These are phyloP conservation scores for Trichoderma guizhouense DNA, from an alignment of 2,329 filamentous ascomycete genomes.

Conservation along the genomic window DNA sequence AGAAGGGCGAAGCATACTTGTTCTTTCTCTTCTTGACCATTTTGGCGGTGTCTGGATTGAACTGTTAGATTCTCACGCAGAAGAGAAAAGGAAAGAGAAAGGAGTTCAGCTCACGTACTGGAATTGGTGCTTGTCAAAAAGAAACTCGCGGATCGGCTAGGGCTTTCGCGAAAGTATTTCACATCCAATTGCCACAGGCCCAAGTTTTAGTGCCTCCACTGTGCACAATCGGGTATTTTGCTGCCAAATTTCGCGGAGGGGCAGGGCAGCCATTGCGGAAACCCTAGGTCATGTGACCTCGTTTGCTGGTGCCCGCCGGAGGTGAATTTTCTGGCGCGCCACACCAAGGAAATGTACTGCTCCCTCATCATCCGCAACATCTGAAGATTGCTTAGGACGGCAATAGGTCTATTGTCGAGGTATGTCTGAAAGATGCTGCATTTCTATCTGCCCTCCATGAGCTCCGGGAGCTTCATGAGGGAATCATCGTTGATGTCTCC, in stretches of 20 bases:
- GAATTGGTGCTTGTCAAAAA: slow-evolving; percentile 21
- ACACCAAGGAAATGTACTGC: slow-evolving; percentile 26
- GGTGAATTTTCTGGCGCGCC: slow-evolving; percentile 31
- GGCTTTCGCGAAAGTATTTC: slow-evolving; percentile 20
- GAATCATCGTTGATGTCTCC: slow-evolving; percentile 30
- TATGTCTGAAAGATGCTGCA: slow-evolving; percentile 55
- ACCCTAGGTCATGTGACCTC: slow-evolving; percentile 29
- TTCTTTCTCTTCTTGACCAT: slow-evolving; percentile 73
- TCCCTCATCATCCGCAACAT: slow-evolving; percentile 42
- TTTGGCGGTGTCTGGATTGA: slow-evolving; percentile 53
- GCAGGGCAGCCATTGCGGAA: slow-evolving; percentile 25
- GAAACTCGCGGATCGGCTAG: slow-evolving; percentile 12
- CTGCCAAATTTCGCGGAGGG: slow-evolving; percentile 16
- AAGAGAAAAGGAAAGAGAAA: slow-evolving; percentile 22
- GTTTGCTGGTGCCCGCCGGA: neutral
- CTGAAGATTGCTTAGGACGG: slow-evolving; percentile 62
- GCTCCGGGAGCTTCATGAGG: slow-evolving; percentile 21
- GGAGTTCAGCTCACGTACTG: slow-evolving; percentile 28
- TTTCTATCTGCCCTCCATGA: slow-evolving; percentile 25
- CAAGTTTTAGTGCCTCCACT: slow-evolving; percentile 12
- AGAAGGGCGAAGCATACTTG: slow-evolving; percentile 45
- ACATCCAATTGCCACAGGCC: neutral
- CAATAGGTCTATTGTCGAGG: slow-evolving; percentile 60
- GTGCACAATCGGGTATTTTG: neutral
- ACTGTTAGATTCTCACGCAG: slow-evolving; percentile 33